Evolutionary conservation across 2,329 filamentous ascomycete species (phyloP), one percentile per base, ranked within the genome.

Genomic region (Penicillium concentricum): DNA sequence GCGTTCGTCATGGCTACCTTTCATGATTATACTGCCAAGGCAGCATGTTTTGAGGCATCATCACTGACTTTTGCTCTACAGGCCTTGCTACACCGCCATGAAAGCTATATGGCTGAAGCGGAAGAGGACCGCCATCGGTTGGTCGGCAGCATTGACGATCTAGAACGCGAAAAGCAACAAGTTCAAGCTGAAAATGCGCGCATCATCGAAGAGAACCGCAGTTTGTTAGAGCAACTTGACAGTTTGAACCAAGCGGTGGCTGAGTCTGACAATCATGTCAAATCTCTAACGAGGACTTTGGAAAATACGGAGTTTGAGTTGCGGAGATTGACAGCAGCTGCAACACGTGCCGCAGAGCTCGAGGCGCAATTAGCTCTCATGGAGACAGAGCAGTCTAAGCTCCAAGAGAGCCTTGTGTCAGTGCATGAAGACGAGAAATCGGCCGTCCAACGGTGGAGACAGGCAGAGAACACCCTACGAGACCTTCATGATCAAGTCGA

Each of bases 51-150:
- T 30, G 63, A 53, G 35, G 60, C 64, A 20, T 79, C 81, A 64
- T 82, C 82, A 78, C 89, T 95, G 77, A 95, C 86, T 51, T 89
- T 85, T 76, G 79, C 83, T 52, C 76, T 88, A 57, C 87, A 97
- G 94, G 92, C 92, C 58, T 82, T 99, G 55, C 85, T 99, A 41
- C 86, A 89, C 62, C 89, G 93, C 68, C 92, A 99, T 83, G 92
- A 97, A 80, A 87, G 90, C 58, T 97, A 96, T 76, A 93, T 97
- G 82, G 88, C 88, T 65, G 91, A 96, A 74, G 91, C 92, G 58
- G 92, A 96, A 79, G 86, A 87, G 66, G 92, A 97, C 72, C 89
- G 92, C 59, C 79, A 82, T 59, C 84, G 87, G 59, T 86, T 97
- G 76, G 82, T 84, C 43, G 75, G 79, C 45, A 89, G 84, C 60